Base-by-base conservation (phyloP, 2,329 filamentous ascomycete species). In the Cercospora nicotianae region DNA sequence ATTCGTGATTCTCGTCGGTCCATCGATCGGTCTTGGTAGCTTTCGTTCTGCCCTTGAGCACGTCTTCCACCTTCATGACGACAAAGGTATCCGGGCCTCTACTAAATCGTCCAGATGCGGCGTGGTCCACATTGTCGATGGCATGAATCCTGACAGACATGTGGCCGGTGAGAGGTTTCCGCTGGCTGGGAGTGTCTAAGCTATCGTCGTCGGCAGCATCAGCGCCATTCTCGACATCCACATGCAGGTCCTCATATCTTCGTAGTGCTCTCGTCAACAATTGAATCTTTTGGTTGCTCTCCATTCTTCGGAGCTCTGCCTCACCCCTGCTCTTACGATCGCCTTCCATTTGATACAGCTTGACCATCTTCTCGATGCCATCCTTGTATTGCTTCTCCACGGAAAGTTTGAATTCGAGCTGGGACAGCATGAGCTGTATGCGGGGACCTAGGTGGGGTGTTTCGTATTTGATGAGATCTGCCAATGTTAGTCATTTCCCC, bases 371-470 rank as follows among this genome's bases (percentile, higher is more conserved):
- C 81, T 99, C 95, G 74, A 99, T 95, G 70, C 95, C 95, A 77
- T 96, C 96, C 73, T 98, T 93, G 81, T 99, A 99, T 81, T 99
- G 95, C 79, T 97, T 96, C 80, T 99, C 95, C 30, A 99, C 95
- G 73, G 95, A 97, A 69, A 99, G 87, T 83, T 99, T 99, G 84
- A 99, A 99, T 81, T 98, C 93, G 71, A 99, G 90, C 80, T 99
- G 95, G 59, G 95, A 96, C 77, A 99, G 85, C 95, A 99, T 99
- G 77, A 98, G 91, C 83, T 99, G 95, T 77, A 99, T 99, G 74
- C 96, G 93, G 69, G 95, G 94, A 36, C 95, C 95, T 70, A 99
- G 89, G 79, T 97, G 92, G 18, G 92, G 91, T 33, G 94, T 97
- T 79, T 99, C 95, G 82, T 96, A 97, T 88, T 98, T 98, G 83